Evolutionary conservation across 352 stramenopile genomes (phyloP).

Genomic region (Globisporangium orthogonon): DNA sequence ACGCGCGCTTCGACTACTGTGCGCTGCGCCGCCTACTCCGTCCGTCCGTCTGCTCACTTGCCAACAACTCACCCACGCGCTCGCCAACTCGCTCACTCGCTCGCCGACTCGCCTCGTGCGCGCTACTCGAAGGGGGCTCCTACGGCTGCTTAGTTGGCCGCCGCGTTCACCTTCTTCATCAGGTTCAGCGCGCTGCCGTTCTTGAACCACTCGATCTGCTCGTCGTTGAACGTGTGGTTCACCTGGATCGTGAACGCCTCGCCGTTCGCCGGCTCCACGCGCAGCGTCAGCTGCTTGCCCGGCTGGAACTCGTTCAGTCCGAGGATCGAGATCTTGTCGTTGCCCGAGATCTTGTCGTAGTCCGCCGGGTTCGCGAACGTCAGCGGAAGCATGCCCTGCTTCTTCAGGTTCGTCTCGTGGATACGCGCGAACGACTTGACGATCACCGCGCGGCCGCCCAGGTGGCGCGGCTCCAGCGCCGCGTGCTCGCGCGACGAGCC

Average conservation of each 20-base stretch:
- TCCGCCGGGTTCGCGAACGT: slow-evolving; percentile 90
- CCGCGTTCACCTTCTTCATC: slow-evolving; percentile 90
- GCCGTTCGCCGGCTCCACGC: slow-evolving; percentile 63
- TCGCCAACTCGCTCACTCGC: not conserved
- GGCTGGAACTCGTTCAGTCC: slow-evolving; percentile 81
- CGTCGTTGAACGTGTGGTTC: slow-evolving; percentile 93
- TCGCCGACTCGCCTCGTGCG: not conserved
- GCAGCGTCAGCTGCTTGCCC: slow-evolving; percentile 82
- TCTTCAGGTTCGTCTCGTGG: slow-evolving; percentile 95
- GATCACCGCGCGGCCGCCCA: slow-evolving; percentile 88
- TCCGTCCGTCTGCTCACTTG: slow-evolving; percentile 1
- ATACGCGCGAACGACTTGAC: slow-evolving; percentile 93
- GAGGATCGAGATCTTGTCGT: slow-evolving; percentile 89
- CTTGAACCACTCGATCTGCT: slow-evolving; percentile 95
- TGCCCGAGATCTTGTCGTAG: slow-evolving; percentile 91
- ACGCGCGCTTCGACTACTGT: slow-evolving; percentile 6
- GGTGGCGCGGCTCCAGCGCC: slow-evolving; percentile 87
- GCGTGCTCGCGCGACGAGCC: slow-evolving; percentile 90
- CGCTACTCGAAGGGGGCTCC: not conserved
- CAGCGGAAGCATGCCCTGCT: slow-evolving; percentile 92
- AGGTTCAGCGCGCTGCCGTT: slow-evolving; percentile 91
- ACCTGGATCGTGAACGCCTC: slow-evolving; percentile 85
- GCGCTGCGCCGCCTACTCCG: slow-evolving; percentile 8
- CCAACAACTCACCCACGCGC: too few species aligned
- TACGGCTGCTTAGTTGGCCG: slow-evolving; percentile 14